Conservation (phyloP, 768 basidiomycete species). For the Boletus subparvulus region DNA sequence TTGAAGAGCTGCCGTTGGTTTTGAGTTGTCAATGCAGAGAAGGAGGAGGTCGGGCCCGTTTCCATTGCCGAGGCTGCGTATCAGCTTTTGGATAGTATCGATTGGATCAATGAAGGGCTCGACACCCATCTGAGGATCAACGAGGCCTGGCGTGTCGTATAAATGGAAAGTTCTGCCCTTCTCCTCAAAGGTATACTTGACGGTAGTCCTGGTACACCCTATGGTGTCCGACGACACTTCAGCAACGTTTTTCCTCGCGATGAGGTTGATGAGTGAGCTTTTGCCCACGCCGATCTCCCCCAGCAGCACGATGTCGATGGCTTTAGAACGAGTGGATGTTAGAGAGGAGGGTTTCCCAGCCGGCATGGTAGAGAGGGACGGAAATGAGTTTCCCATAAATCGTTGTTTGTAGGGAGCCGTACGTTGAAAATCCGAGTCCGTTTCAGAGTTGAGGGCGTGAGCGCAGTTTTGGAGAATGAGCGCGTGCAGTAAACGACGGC, state of each 20-base stretch:
- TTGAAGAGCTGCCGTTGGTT: slow-evolving; percentile 24
- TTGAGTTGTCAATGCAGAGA: slow-evolving; percentile 31
- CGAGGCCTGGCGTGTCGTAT: slow-evolving; percentile 36
- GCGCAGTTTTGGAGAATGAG: slow-evolving; percentile 14
- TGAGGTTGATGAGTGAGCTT: slow-evolving; percentile 44
- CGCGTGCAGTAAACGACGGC: slow-evolving; percentile 10
- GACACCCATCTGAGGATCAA: slow-evolving; percentile 24
- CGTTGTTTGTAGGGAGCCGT: slow-evolving; percentile 9
- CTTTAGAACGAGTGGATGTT: neutral
- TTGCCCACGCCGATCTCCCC: slow-evolving; percentile 37
- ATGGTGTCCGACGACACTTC: slow-evolving; percentile 29
- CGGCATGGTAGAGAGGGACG: slow-evolving; percentile 7
- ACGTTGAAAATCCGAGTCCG: neutral
- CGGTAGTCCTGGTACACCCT: slow-evolving; percentile 34
- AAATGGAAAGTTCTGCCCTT: slow-evolving; percentile 23
- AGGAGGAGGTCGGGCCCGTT: slow-evolving; percentile 32
- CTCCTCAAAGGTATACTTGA: slow-evolving; percentile 26
- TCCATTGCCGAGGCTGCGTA: slow-evolving; percentile 29
- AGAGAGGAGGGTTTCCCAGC: slow-evolving; percentile 6
- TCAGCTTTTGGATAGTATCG: slow-evolving; percentile 26
- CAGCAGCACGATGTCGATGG: slow-evolving; percentile 37
- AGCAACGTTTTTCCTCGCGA: slow-evolving; percentile 28
- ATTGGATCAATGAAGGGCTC: slow-evolving; percentile 23
- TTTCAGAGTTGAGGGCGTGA: neutral
- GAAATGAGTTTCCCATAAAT: slow-evolving; percentile 10